Percentiles rank a stretch among this genome's conserved stretches.
Conservation (phyloP, 2,329 filamentous ascomycete species). For the Thielaviopsis populi region DNA sequence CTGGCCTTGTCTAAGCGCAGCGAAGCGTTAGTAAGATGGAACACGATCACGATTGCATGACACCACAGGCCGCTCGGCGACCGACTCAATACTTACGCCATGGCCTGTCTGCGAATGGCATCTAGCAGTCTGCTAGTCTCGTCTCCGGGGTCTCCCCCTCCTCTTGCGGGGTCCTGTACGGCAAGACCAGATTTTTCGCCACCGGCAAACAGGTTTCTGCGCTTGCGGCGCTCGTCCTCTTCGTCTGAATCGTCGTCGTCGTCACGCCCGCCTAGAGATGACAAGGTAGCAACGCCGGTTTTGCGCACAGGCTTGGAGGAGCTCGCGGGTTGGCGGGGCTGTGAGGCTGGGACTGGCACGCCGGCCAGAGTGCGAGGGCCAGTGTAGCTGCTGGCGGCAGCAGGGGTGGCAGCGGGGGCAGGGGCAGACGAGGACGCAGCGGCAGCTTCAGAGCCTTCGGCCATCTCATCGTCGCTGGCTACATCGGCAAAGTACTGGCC, state of each 20-base stretch:
- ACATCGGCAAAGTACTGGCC: slow-evolving; percentile 46
- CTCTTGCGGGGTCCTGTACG: slow-evolving; percentile 45
- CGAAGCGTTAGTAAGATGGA: background rate
- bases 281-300: slow-evolving; percentile 46
- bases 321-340: slow-evolving; percentile 14
- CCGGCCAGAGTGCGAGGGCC: slow-evolving; percentile 50
- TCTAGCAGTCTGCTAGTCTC: slow-evolving; percentile 35
- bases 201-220: slow-evolving; percentile 62
- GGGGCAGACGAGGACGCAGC: slow-evolving; percentile 10
- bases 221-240: slow-evolving; percentile 42
- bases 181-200: slow-evolving; percentile 69
- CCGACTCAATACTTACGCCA: slow-evolving; percentile 32
- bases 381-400: slow-evolving; percentile 33
- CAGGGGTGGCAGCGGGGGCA: slow-evolving; percentile 19
- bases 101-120: slow-evolving; percentile 50
- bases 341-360: slow-evolving; percentile 37
- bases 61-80: background rate
- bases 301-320: slow-evolving; percentile 34
- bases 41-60: background rate
- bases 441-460: slow-evolving; percentile 26
- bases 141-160: slow-evolving; percentile 20
- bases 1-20: slow-evolving; percentile 1
- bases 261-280: slow-evolving; percentile 28
- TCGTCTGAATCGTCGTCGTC: slow-evolving; percentile 41
- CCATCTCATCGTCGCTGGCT: slow-evolving; percentile 27